Percentiles rank a stretch among this genome's conserved stretches.
phyloP scores from a whole-genome alignment of 2,329 filamentous ascomycete species.

The Stagonosporopsis tanaceti region DNA sequence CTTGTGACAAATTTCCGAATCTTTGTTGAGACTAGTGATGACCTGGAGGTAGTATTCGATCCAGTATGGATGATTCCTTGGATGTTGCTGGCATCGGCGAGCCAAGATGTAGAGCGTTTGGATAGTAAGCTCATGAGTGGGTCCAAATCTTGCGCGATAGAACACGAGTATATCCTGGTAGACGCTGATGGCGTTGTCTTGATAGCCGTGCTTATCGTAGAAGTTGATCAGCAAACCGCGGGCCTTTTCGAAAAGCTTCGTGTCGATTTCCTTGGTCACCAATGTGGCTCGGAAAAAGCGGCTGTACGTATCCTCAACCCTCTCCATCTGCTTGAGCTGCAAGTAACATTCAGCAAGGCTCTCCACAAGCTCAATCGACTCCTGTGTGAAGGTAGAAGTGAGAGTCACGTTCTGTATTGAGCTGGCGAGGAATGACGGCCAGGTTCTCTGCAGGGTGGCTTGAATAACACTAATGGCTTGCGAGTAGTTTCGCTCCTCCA shows the following conservation, averaged over 20 bases:
- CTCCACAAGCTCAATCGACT: constrained; percentile 57
- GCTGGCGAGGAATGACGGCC: constrained; percentile 57
- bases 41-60: constrained; percentile 59
- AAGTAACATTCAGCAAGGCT: constrained; percentile 57
- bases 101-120: constrained; percentile 59
- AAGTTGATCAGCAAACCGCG: constrained; percentile 46
- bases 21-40: constrained; percentile 53
- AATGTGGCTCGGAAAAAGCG: constrained; percentile 51
- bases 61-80: constrained; percentile 55
- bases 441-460: constrained; percentile 55
- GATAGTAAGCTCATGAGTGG: constrained; percentile 56
- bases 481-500: constrained; percentile 57
- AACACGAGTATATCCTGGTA: constrained; percentile 51
- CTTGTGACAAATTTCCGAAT: constrained; percentile 49
- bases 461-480: constrained; percentile 59
- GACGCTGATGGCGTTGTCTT: constrained; percentile 47
- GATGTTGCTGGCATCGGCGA: constrained; percentile 45
- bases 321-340: constrained; percentile 47
- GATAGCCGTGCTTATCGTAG: constrained; percentile 51
- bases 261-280: constrained; percentile 39
- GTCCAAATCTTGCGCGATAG: constrained; percentile 40
- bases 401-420: constrained; percentile 56
- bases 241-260: constrained; percentile 45
- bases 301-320: constrained; percentile 50
- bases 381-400: constrained; percentile 54